These are phyloP conservation scores for Pouteria glomerata DNA, from an alignment of 148 eudicot species.

Conservation along the genomic window DNA sequence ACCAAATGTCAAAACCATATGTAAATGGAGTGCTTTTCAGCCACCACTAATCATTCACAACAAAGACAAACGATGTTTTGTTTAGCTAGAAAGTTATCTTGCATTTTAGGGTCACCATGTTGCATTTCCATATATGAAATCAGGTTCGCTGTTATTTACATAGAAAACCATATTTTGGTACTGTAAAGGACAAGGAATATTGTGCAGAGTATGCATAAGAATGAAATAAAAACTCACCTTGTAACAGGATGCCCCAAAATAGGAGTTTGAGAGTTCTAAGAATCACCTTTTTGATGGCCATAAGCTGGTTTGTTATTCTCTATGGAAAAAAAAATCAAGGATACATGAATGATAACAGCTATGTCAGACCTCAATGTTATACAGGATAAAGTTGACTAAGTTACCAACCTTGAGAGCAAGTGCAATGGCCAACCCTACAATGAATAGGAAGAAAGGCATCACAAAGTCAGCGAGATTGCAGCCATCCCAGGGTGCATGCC, in stretches of 20 bases:
- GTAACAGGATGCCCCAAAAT: slow-evolving; percentile 87
- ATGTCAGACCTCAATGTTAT: not conserved
- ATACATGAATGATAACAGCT: not conserved
- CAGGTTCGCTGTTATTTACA: not conserved
- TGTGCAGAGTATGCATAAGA: not conserved
- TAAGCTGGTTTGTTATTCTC: slow-evolving; percentile 45
- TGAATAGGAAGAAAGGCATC: slow-evolving; percentile 94
- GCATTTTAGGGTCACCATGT: too few relatives aligned
- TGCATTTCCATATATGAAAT: not conserved
- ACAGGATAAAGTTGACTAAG: not conserved
- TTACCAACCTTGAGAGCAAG: slow-evolving; percentile 79
- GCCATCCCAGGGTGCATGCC: slow-evolving; percentile 94
- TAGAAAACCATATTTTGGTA: not conserved
- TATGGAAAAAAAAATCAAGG: slow-evolving; percentile 12
- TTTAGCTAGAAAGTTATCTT: too few relatives aligned
- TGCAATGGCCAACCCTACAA: slow-evolving; percentile 88
- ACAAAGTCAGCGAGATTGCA: slow-evolving; percentile 92
- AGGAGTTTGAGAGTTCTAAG: slow-evolving; percentile 74
- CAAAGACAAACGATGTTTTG: too few relatives aligned
- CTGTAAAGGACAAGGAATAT: not conserved
- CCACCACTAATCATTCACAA: too few relatives aligned
- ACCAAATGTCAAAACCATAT: too few relatives aligned
- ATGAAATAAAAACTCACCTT: slow-evolving; percentile 45
- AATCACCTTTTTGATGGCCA: slow-evolving; percentile 58
- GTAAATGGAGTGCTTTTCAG: too few relatives aligned